Evolutionary conservation across 257 asterid species (phyloP), one percentile per base, ranked within the genome.

Genomic region (Solanum bulbocastanum): DNA sequence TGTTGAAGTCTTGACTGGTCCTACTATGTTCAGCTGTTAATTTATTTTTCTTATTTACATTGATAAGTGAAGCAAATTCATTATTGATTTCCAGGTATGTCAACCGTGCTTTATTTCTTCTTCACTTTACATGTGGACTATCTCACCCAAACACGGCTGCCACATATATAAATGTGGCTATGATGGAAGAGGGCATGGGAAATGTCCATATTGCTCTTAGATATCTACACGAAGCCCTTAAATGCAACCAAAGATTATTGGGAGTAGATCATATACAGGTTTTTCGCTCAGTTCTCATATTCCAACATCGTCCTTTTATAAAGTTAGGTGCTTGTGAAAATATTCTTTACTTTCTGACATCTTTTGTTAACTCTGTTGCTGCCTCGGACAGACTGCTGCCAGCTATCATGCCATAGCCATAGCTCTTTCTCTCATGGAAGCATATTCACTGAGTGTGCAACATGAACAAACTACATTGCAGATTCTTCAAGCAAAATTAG

Each of bases 121-220:
- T 97, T 74, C 96, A 97, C 90, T 96, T 97, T 93, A 96, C 98
- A 44, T 97, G 99, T 88, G 99, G 99, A 65, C 94, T 96, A 87
- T 96, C 99, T 89, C 99, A 97, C 89, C 99, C 99, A 71, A 97
- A 97, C 92, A 97, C 99, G 20, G 99, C 99, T 76, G 99, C 99
- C 87, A 97, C 99, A 44, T 97, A 96, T 90, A 97, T 97, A 83
- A 97, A 97, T 87, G 96, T 97, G 90, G 99, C 99, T 86, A 97
- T 97, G 99, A 97, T 97, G 99, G 99, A 97, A 92, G 99, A 97
- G 91, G 99, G 99, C 84, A 96, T 96, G 99, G 99, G 99, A 87
- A 97, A 97, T 94, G 99, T 92, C 83, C 98, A 97, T 85, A 96
- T 96, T 89, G 99, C 99, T 89, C 99, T 97, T 86, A 90, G 99